These are phyloP conservation scores for Lyophyllum shimeji DNA, from an alignment of 768 basidiomycete genomes.

Conservation along the genomic window DNA sequence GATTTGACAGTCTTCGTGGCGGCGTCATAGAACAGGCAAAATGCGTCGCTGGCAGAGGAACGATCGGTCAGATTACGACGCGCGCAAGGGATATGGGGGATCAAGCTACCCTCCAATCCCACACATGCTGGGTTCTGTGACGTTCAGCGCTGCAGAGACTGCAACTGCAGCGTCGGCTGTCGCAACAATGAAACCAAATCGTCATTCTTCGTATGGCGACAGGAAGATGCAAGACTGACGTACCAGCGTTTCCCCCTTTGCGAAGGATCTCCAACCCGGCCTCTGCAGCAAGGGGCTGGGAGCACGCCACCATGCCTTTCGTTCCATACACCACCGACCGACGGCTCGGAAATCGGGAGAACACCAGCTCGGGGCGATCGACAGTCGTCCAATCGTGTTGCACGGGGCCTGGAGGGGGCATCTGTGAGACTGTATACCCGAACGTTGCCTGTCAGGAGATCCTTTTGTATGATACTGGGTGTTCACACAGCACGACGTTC, in stretches of 20 bases:
- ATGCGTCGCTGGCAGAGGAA: conserved; percentile 65
- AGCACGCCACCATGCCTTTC: conserved; percentile 85
- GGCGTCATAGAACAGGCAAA: conserved; percentile 91
- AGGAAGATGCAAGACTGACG: conserved; percentile 11
- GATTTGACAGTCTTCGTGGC: conserved; percentile 80
- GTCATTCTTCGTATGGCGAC: background rate
- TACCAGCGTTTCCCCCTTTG: conserved; percentile 95
- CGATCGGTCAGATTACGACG: background rate
- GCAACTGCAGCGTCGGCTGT: conserved; percentile 94
- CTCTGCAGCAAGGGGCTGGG: conserved; percentile 89
- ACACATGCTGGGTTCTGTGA: conserved; percentile 84
- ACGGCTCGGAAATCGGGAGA: conserved; percentile 80
- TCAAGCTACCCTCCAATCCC: conserved; percentile 87
- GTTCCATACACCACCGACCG: conserved; percentile 85
- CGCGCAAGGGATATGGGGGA: conserved; percentile 12
- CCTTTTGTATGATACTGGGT: background rate
- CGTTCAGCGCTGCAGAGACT: conserved; percentile 86
- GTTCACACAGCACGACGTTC: background rate
- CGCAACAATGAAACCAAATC: background rate
- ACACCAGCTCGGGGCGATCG: conserved; percentile 60
- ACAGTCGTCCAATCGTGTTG: conserved; percentile 55
- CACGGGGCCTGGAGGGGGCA: background rate
- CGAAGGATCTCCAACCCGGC: conserved; percentile 90
- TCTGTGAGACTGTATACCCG: background rate
- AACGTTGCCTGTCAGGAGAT: background rate